Evolutionary conservation across 2,329 filamentous ascomycete genomes (phyloP).

Genomic region (Botrytis deweyae): DNA sequence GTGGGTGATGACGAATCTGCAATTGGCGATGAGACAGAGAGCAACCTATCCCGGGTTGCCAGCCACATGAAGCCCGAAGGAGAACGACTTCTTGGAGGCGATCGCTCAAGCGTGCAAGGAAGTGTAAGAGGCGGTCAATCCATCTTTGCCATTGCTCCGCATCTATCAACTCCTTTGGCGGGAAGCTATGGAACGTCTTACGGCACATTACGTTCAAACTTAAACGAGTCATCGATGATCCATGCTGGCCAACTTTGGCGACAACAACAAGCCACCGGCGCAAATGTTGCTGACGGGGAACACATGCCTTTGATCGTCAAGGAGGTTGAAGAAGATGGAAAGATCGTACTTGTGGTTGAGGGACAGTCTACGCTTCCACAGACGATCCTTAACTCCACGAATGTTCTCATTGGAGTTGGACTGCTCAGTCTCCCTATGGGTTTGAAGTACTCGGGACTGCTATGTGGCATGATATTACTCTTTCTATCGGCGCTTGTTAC

Average conservation of each 20-base stretch:
- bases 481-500: conserved; percentile 73
- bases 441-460: conserved; percentile 83
- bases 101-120: conserved; percentile 33
- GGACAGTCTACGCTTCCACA: conserved; percentile 95
- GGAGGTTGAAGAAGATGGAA: conserved; percentile 84
- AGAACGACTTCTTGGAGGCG: conserved; percentile 27
- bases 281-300: conserved; percentile 54
- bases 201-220: conserved; percentile 48
- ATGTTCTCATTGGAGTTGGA: conserved; percentile 83
- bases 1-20: conserved; percentile 35
- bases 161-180: conserved; percentile 65
- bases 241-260: conserved; percentile 53
- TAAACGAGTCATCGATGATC: conserved; percentile 47
- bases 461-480: conserved; percentile 76
- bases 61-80: conserved; percentile 43
- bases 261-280: conserved; percentile 46
- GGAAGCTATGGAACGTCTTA: conserved; percentile 69
- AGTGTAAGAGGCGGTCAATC: conserved; percentile 45
- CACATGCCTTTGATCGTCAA: conserved; percentile 80
- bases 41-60: conserved; percentile 36
- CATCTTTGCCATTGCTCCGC: conserved; percentile 58
- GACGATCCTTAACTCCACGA: conserved; percentile 88
- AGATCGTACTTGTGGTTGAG: conserved; percentile 78
- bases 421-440: conserved; percentile 86
- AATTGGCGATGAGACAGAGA: conserved; percentile 21